Percentiles rank a stretch among this genome's conserved stretches.
These are phyloP conservation scores for Cercospora canescens DNA, from an alignment of 2,329 filamentous ascomycete species.

Conservation along the genomic window DNA sequence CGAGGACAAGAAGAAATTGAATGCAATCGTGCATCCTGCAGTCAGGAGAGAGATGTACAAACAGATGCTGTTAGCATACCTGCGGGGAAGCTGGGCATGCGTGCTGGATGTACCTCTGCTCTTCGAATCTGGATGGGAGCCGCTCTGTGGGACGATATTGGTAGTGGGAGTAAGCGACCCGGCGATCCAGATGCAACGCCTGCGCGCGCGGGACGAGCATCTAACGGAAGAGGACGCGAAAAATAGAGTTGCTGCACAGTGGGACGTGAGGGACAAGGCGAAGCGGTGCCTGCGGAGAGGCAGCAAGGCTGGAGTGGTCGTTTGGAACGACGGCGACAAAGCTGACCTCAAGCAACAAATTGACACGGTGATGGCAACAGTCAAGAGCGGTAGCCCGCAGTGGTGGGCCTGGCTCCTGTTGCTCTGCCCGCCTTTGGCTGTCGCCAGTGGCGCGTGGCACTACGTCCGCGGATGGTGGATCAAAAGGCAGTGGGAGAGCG, in stretches of 20 bases:
- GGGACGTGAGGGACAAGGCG: slow-evolving; percentile 82
- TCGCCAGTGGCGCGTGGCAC: slow-evolving; percentile 67
- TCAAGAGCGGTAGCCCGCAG: slow-evolving; percentile 64
- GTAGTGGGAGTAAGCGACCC: slow-evolving; percentile 85
- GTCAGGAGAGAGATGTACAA: slow-evolving; percentile 81
- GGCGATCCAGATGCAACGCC: slow-evolving; percentile 75
- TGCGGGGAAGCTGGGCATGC: slow-evolving; percentile 80
- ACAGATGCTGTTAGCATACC: slow-evolving; percentile 69
- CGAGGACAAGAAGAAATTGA: slow-evolving; percentile 74
- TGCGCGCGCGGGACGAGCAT: slow-evolving; percentile 74
- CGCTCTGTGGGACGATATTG: slow-evolving; percentile 79
- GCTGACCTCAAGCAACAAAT: slow-evolving; percentile 70
- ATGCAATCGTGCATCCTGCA: slow-evolving; percentile 89
- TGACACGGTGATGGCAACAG: slow-evolving; percentile 61
- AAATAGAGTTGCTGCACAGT: slow-evolving; percentile 84
- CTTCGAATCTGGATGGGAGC: slow-evolving; percentile 85
- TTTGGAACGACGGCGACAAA: slow-evolving; percentile 85
- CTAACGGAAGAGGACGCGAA: slow-evolving; percentile 81
- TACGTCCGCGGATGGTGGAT: slow-evolving; percentile 71
- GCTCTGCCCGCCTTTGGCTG: slow-evolving; percentile 72
- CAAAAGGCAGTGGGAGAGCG: slow-evolving; percentile 69
- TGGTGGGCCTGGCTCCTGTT: slow-evolving; percentile 81
- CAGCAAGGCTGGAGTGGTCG: slow-evolving; percentile 66
- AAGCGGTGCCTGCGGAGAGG: slow-evolving; percentile 68
- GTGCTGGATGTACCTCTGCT: slow-evolving; percentile 90